Base-by-base conservation (phyloP, 2,329 filamentous ascomycete genomes). In the Microascus cirrosus region DNA sequence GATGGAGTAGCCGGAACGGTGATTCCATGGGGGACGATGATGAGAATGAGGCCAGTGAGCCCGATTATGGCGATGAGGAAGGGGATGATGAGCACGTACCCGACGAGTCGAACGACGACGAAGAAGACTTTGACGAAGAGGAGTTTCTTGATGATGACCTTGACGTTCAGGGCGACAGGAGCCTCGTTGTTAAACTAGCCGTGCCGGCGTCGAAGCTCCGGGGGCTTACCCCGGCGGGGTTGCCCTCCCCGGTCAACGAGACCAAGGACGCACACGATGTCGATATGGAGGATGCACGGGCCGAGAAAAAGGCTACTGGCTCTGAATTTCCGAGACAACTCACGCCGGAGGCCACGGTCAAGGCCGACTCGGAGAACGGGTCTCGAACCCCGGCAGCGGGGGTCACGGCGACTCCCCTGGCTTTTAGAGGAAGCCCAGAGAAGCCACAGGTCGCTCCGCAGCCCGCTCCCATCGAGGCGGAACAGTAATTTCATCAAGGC, bases 11-110 rank as follows among this genome's bases (percentile, higher is more conserved):
- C 13, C 52, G 20, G 53, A 42, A 42, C 32, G 53, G 34, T 20
- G 32, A 18, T n/a, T 55, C 32, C 22, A 55, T 24, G 54, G 53
- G 25, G 28, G 57, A 59, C 13, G 83, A 75, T 34, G 75, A 75
- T 22, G 82, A 89, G 15, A 86, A 89, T 10, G 83, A 82, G 7
- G 86, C 86, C 57, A 85, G 83, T 60, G 86, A 89, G 62, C 89
- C 84, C 67, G 86, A 90, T 52, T 86, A 87, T 55, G 88, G 85
- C 12, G 88, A 87, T 58, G 88, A 91, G 59, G 87, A 87, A 59
- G 84, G 79, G 28, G 56, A 58, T 20, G 83, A 85, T 28, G 85
- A 85, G 6, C 85, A 89, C 56, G 77, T 86, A 20, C 80, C 82
- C 0, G 77, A 82, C 56, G 81, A 80, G 52, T 74, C 75, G 3